A percentile compares a stretch with the other conserved stretches of the same genome.
These are phyloP conservation scores for Suillus fuscotomentosus DNA, from an alignment of 768 basidiomycete species.

Conservation along the genomic window DNA sequence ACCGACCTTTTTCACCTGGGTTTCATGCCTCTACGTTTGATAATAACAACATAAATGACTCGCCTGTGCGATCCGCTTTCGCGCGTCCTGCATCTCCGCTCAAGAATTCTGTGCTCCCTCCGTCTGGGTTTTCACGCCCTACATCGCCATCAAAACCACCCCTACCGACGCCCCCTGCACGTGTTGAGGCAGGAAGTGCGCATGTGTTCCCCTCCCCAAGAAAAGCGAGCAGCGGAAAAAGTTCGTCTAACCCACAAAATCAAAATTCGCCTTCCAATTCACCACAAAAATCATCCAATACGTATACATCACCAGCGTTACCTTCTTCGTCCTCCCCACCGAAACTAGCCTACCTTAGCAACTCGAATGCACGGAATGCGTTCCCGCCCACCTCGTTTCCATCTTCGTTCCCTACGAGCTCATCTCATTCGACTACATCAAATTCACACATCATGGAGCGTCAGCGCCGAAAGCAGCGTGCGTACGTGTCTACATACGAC, in stretches of 20 bases:
- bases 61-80: neutral
- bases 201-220: neutral
- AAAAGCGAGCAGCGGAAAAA: neutral
- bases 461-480: conserved; percentile 6
- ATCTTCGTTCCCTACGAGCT: neutral
- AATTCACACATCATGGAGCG: conserved; percentile 3
- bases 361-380: neutral
- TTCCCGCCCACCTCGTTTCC: conserved; percentile 1
- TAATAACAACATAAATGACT: neutral
- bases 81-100: neutral
- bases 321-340: conserved; percentile 15
- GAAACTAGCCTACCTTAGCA: conserved; percentile 4
- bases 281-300: neutral
- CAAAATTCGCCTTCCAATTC: neutral
- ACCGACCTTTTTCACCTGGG: neutral
- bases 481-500: neutral
- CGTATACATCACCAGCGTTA: conserved; percentile 16
- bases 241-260: neutral
- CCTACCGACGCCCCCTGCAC: neutral
- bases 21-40: conserved; percentile 11
- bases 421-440: neutral
- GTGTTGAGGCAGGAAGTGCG: neutral
- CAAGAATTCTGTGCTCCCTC: neutral
- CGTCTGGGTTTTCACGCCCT: conserved; percentile 6
- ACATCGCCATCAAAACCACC: conserved; percentile 4